Evolutionary conservation across 176 grass and related monocot genomes (phyloP).

Genomic region (Coix lacrymajobi): DNA sequence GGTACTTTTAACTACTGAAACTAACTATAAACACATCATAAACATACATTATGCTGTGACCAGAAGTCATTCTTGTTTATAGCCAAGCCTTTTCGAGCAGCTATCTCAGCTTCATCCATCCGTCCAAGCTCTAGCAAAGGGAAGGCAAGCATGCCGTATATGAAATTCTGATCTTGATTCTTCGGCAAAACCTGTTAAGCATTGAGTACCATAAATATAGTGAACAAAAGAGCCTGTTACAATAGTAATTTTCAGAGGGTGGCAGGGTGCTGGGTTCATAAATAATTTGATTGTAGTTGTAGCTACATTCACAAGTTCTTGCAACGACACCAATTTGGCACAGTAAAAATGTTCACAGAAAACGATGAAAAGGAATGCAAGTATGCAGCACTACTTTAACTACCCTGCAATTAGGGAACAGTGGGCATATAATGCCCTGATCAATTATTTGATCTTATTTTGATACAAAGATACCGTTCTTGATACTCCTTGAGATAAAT

Average conservation of each 20-base stretch:
- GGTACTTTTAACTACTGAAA: neutral
- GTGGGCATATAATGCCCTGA: neutral
- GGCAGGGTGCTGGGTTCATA: neutral
- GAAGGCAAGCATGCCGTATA: conserved; percentile 78
- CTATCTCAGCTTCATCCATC: conserved; percentile 58
- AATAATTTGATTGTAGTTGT: no score
- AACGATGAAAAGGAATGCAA: neutral
- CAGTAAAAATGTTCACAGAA: neutral
- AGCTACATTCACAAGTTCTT: neutral
- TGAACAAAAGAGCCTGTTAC: neutral
- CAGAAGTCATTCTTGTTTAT: conserved; percentile 66
- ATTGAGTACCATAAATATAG: neutral
- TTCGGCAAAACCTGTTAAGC: conserved; percentile 52
- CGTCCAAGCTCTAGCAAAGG: conserved; percentile 64
- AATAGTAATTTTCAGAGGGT: neutral
- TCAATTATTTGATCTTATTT: neutral
- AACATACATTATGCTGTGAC: conserved; percentile 71
- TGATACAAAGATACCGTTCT: neutral
- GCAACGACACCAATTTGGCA: neutral
- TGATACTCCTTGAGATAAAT: neutral
- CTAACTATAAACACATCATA: neutral
- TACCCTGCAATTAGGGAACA: neutral
- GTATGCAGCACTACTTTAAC: neutral
- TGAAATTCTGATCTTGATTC: conserved; percentile 56
- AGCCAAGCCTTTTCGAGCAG: conserved; percentile 62